Percentiles rank a stretch among this genome's conserved stretches.
Evolutionary conservation across 306 rosid genomes (phyloP).

Genomic region (Glycine latifolia): DNA sequence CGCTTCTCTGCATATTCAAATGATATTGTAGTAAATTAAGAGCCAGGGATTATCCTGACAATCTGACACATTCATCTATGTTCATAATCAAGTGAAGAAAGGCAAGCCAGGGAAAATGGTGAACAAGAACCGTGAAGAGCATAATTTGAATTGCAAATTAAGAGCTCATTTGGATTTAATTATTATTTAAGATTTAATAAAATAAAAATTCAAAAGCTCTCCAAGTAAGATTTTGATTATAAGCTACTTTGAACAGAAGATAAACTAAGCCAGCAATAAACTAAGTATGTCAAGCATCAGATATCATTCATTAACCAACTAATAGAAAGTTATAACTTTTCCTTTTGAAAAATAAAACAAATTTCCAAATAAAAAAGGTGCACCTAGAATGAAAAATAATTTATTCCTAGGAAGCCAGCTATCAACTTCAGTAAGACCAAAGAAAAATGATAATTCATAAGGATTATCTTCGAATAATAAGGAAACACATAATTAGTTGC

Average conservation of each 20-base stretch:
- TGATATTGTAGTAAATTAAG: slow-evolving; percentile 28
- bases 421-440: slow-evolving; percentile 12
- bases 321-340: slow-evolving; percentile 12
- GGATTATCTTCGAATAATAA: slow-evolving; percentile 10
- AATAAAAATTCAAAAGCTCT: not conserved
- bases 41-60: slow-evolving; percentile 27
- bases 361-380: not conserved
- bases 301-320: slow-evolving; percentile 16
- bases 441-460: not conserved
- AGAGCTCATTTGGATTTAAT: slow-evolving; percentile 16
- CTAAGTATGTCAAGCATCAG: not conserved
- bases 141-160: slow-evolving; percentile 25
- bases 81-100: slow-evolving; percentile 33
- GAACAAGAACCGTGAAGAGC: slow-evolving; percentile 29
- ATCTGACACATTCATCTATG: slow-evolving; percentile 28
- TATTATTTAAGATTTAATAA: not conserved
- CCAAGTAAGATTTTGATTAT: slow-evolving; percentile 19
- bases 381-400: slow-evolving; percentile 24
- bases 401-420: not conserved
- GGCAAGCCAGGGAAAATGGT: slow-evolving; percentile 5
- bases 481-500: slow-evolving; percentile 15
- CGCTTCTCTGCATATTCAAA: slow-evolving; percentile 70
- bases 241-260: slow-evolving; percentile 15
- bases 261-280: slow-evolving; percentile 15
- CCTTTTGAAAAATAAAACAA: slow-evolving; percentile 5